Conservation (phyloP, 169 alveolate genomes). For the Plasmodium falciparum region DNA sequence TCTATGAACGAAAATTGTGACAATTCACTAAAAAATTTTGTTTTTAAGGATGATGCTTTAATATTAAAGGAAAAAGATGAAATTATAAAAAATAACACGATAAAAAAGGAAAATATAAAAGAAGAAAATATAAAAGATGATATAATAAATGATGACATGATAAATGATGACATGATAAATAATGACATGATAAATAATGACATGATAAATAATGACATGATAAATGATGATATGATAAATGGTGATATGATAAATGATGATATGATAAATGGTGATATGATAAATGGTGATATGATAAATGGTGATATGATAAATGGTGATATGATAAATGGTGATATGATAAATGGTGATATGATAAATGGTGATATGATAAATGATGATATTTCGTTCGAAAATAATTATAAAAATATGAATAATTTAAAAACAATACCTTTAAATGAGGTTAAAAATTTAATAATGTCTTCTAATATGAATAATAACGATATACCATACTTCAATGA, state of each 20-base stretch:
- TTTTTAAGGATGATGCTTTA: not conserved
- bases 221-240: not conserved
- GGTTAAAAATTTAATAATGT: conserved; percentile 4
- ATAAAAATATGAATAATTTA: not conserved
- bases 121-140: too few species aligned
- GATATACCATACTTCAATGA: not conserved
- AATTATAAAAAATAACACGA: not conserved
- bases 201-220: too few species aligned
- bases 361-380: not conserved
- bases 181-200: too few species aligned
- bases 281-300: too few species aligned
- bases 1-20: conserved; percentile 15
- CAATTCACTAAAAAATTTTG: conserved; percentile 30
- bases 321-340: too few species aligned
- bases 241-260: not conserved
- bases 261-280: too few species aligned
- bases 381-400: too few species aligned
- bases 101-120: not conserved
- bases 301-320: too few species aligned
- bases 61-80: not conserved
- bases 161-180: not conserved
- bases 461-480: conserved; percentile 2
- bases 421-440: conserved; percentile 30
- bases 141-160: too few species aligned
- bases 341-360: too few species aligned